Evolutionary conservation across 805 yeast species (phyloP).

Genomic region (Zygosaccharomyces gambellarensis): DNA sequence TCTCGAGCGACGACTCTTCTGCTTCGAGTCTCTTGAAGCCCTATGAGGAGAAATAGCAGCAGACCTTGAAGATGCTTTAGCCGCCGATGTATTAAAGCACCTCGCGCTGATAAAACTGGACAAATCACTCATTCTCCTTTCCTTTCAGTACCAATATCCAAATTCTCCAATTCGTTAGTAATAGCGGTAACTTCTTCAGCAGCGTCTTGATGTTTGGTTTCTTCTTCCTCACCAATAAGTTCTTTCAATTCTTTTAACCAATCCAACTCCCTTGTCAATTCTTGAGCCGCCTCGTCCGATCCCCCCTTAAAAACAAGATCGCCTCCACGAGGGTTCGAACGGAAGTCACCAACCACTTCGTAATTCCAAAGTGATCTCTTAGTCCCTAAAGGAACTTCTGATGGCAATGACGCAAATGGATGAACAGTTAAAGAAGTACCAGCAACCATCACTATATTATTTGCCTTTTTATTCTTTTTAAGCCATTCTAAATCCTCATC

Average conservation of each 20-base stretch:
- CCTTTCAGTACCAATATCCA: slow-evolving; percentile 9
- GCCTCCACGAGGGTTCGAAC: slow-evolving; percentile 44
- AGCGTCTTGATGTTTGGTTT: slow-evolving; percentile 5
- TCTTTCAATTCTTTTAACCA: slow-evolving; percentile 56
- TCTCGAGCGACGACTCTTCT: not conserved
- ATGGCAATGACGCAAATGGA: slow-evolving; percentile 84
- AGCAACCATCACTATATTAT: slow-evolving; percentile 77
- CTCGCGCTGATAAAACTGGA: slow-evolving; percentile 17
- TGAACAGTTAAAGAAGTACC: slow-evolving; percentile 88
- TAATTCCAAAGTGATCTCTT: slow-evolving; percentile 66
- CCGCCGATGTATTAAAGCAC: slow-evolving; percentile 13
- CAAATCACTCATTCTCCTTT: slow-evolving; percentile 12
- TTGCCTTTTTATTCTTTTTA: slow-evolving; percentile 41
- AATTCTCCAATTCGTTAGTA: slow-evolving; percentile 14
- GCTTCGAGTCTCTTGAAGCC: not conserved
- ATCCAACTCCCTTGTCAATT: slow-evolving; percentile 50
- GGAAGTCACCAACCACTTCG: slow-evolving; percentile 74
- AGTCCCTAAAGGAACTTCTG: slow-evolving; percentile 47
- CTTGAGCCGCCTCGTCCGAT: slow-evolving; percentile 61
- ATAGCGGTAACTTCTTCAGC: slow-evolving; percentile 10
- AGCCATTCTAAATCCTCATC: slow-evolving; percentile 42
- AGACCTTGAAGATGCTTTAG: slow-evolving; percentile 4
- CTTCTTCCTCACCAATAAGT: slow-evolving; percentile 31
- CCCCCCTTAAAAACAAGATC: slow-evolving; percentile 60
- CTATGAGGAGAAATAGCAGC: not conserved